Conservation (phyloP, 495 filamentous ascomycete species). For the Aspergillus hancockii region DNA sequence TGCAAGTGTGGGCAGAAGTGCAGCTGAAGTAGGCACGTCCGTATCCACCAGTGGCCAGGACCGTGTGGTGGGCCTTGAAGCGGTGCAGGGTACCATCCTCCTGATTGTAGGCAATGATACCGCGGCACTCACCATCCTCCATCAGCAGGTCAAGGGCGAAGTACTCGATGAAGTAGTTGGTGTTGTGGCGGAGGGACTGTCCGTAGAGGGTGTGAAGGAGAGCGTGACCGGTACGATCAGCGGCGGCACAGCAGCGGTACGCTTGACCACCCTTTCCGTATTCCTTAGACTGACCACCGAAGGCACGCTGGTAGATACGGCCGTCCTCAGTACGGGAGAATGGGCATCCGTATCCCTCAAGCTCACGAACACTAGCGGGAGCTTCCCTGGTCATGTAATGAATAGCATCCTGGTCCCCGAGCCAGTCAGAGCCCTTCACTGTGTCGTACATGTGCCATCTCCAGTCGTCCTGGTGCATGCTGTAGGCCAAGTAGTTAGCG, state of each 20-base stretch:
- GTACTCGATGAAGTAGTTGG: slow-evolving; percentile 99
- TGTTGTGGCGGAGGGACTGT: slow-evolving; percentile 94
- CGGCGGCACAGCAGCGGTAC: slow-evolving; percentile 92
- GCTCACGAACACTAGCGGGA: slow-evolving; percentile 85
- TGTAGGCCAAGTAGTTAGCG: slow-evolving; percentile 28
- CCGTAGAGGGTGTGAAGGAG: slow-evolving; percentile 97
- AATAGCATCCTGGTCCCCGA: slow-evolving; percentile 97
- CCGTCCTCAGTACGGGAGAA: slow-evolving; percentile 98
- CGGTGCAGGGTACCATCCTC: slow-evolving; percentile 96
- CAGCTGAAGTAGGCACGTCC: slow-evolving; percentile 97
- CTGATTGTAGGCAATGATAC: slow-evolving; percentile 96
- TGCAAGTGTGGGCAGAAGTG: slow-evolving; percentile 96
- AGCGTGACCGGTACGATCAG: slow-evolving; percentile 94
- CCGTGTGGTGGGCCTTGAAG: slow-evolving; percentile 93
- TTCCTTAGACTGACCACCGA: slow-evolving; percentile 94
- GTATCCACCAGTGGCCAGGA: slow-evolving; percentile 94
- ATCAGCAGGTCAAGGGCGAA: slow-evolving; percentile 95
- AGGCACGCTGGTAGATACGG: slow-evolving; percentile 96
- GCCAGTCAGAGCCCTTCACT: slow-evolving; percentile 97
- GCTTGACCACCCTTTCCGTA: slow-evolving; percentile 96
- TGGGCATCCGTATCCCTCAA: slow-evolving; percentile 96
- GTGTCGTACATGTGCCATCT: slow-evolving; percentile 99
- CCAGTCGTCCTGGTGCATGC: slow-evolving; percentile 91
- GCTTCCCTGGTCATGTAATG: slow-evolving; percentile 99
- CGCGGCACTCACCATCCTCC: slow-evolving; percentile 93